Percentiles rank a stretch among this genome's conserved stretches.
Conservation (phyloP, 2,329 filamentous ascomycete species). For the Trichoderma sp. region DNA sequence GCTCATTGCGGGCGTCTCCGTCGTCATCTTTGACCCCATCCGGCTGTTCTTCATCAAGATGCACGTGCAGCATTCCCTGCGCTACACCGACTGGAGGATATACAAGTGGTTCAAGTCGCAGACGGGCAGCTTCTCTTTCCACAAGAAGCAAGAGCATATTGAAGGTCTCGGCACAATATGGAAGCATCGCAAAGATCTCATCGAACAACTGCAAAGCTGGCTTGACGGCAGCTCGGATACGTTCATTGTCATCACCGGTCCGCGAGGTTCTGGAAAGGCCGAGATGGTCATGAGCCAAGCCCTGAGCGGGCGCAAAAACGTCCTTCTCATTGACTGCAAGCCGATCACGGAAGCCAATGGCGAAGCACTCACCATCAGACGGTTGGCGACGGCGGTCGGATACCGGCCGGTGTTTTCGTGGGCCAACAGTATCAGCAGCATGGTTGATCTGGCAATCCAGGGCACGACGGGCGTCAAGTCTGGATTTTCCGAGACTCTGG, state of each 20-base stretch:
- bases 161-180: conserved; percentile 79
- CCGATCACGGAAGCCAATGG: conserved; percentile 88
- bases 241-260: conserved; percentile 91
- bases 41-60: conserved; percentile 89
- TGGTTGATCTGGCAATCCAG: conserved; percentile 89
- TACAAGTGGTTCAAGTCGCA: conserved; percentile 76
- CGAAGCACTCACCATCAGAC: conserved; percentile 80
- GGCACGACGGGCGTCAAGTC: conserved; percentile 93
- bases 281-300: conserved; percentile 87
- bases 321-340: conserved; percentile 89
- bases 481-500: conserved; percentile 89
- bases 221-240: conserved; percentile 86
- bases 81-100: conserved; percentile 70
- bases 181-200: conserved; percentile 81
- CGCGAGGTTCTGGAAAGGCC: conserved; percentile 85
- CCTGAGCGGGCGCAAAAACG: conserved; percentile 72
- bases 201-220: conserved; percentile 82
- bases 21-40: conserved; percentile 91
- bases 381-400: conserved; percentile 79
- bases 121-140: conserved; percentile 66
- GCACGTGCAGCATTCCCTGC: conserved; percentile 77
- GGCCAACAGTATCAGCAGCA: conserved; percentile 91
- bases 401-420: conserved; percentile 94
- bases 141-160: conserved; percentile 59
- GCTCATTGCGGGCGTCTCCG: conserved; percentile 77